phyloP scores from a whole-genome alignment of 225 moss, liverwort and hornwort species.

The Neckera pumila region DNA sequence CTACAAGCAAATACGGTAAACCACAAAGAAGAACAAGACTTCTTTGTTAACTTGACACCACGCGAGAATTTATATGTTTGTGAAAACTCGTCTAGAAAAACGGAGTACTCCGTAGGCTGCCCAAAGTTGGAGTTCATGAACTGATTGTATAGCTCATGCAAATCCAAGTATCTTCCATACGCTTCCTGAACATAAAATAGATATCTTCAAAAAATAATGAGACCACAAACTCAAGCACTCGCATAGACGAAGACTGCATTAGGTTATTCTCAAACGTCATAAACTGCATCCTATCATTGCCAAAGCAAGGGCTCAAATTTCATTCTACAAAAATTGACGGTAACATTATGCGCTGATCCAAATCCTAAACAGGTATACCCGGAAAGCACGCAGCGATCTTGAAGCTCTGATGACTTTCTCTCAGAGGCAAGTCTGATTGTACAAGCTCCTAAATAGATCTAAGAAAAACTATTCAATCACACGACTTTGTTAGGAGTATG shows the following conservation, averaged over 20 bases:
- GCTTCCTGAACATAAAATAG: conserved; percentile 49
- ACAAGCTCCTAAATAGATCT: background rate
- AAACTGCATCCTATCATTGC: background rate
- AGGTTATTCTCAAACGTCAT: background rate
- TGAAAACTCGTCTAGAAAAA: conserved; percentile 71
- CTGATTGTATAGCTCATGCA: conserved; percentile 79
- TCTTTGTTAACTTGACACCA: conserved; percentile 59
- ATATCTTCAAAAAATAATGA: background rate
- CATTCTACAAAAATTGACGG: background rate
- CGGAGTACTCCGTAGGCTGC: conserved; percentile 75
- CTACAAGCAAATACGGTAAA: background rate
- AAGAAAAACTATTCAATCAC: background rate
- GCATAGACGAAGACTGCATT: background rate
- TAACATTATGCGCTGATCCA: background rate
- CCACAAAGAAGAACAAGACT: background rate
- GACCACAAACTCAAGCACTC: background rate
- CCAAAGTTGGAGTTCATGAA: conserved; percentile 82
- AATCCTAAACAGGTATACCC: background rate
- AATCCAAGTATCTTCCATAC: conserved; percentile 73
- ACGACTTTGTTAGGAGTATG: background rate
- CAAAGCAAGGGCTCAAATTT: background rate
- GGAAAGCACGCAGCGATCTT: background rate
- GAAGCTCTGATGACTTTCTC: background rate
- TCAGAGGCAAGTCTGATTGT: background rate
- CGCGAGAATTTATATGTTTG: conserved; percentile 53